Percentiles rank a stretch among this genome's conserved stretches.
These are phyloP conservation scores for Pseudophaeomoniella oleicola DNA, from an alignment of 2,329 filamentous ascomycete species.

Conservation along the genomic window DNA sequence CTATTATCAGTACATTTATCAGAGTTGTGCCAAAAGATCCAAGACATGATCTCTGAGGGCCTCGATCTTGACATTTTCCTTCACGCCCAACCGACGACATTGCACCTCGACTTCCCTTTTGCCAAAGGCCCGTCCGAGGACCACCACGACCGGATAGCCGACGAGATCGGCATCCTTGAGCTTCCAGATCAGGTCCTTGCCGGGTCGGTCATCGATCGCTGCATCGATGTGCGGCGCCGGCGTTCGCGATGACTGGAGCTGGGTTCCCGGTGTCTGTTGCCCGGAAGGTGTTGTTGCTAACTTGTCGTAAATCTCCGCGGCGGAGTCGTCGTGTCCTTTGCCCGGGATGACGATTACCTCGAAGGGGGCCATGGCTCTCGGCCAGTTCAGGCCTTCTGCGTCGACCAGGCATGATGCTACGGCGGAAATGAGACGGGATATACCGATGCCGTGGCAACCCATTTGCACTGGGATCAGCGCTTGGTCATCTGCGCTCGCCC, in stretches of 20 bases:
- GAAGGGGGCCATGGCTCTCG: conserved; percentile 70
- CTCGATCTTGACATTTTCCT: conserved; percentile 41
- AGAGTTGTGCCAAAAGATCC: conserved; percentile 37
- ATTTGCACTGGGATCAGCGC: conserved; percentile 56
- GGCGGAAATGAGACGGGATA: conserved; percentile 79
- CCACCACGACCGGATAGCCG: conserved; percentile 71
- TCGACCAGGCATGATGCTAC: conserved; percentile 66
- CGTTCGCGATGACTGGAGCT: conserved; percentile 5
- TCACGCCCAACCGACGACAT: conserved; percentile 53
- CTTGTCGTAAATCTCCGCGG: conserved; percentile 47
- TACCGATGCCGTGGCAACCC: conserved; percentile 92
- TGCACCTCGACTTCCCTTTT: conserved; percentile 57
- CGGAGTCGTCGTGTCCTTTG: conserved; percentile 32
- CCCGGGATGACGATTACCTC: conserved; percentile 53
- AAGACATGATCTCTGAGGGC: conserved; percentile 33
- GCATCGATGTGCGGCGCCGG: conserved; percentile 37
- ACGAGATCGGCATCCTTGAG: conserved; percentile 77
- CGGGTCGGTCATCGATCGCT: conserved; percentile 57
- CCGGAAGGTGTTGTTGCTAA: conserved; percentile 21
- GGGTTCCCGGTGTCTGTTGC: conserved; percentile 3
- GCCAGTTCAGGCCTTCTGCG: conserved; percentile 70
- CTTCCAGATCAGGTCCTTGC: conserved; percentile 63
- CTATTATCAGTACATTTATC: too few species aligned
- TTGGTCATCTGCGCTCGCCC: conserved; percentile 12
- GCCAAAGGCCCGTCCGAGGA: conserved; percentile 61